Base-by-base conservation (phyloP, 73 alveolate species). In the Stentor roeselii region DNA sequence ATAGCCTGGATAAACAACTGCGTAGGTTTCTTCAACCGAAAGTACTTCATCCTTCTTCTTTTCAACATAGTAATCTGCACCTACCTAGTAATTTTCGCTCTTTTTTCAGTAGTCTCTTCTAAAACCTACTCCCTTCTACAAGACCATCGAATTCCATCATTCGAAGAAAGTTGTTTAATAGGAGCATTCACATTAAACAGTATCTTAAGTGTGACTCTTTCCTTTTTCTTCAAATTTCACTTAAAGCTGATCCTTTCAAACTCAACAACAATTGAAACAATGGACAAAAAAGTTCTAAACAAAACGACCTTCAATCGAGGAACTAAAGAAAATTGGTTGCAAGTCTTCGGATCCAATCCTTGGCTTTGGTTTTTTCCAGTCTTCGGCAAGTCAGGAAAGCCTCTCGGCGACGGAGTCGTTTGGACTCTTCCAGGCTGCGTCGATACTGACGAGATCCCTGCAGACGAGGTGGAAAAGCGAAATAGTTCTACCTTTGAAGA, bases 341-440 rank as follows among this genome's bases (percentile, higher is more conserved):
- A 96, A 86, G 97, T 96, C 21, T 93, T 95, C 87, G 99, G 99
- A 36, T 89, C 92, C n/a, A 96, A 93, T 83, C 83, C 74, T 39
- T 90, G 87, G 88, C 89, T 90, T 3, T 93, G 96, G 97, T 92
- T 93, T 84, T 78, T 96, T 82, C 99, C 99, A 37, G 76, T 95
- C 39, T 85, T 87, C 86, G 84, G 86, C 4, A 92, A 90, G 39
- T 86, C 89, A 14, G 99, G 98, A 6, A 92, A 91, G 42, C 99
- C 99, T 30, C 88, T 83, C 3, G 99, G 99, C 31, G 98, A 96
- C 86, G 99, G 99, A 38, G 96, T 96, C 59, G 84, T 92, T 58
- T 96, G 98, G 97, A 91, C 87, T 76, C 91, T n/a, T 67, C 67
- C 67, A 11, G 21, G 6, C 6, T 11, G 67, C 21, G 21, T 50